Base-by-base conservation (phyloP, 495 filamentous ascomycete genomes). In the Penicillium robsamsonii region DNA sequence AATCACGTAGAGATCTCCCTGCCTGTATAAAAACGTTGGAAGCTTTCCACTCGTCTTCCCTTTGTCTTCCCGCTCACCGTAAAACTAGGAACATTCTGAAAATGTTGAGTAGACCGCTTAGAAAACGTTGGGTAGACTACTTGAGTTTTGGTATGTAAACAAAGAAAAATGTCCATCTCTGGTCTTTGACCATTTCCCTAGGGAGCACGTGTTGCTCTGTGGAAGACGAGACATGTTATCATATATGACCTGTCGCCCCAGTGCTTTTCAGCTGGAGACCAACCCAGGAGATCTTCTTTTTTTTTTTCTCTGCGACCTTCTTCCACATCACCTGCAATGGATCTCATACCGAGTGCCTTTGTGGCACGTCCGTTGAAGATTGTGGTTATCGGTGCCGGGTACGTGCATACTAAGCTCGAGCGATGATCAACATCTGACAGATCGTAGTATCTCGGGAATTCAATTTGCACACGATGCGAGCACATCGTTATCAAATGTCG, bases 371-470 rank as follows among this genome's bases (percentile, higher is more conserved):
- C 22, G 11, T 24, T 83, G 25, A 72, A 72, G 31, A 76, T 84
- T 18, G 78, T 80, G 30, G 77, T 82, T 44, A 80, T 86, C 48
- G 84, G 84, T 6, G 84, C 82, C 48, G 84, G 83, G 70, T 85
- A 22, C 67, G 78, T 40, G 33, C 7, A 50, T n/a, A 74, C 76
- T 9, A 79, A 77, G 9, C 77, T 81, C 56, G 64, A 81, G 40
- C 71, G 83, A 30, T 15, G 12, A 11, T 11, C 8, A 12, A 12
- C 8, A 5, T 31, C 38, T 44, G 11, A 33, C 38, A 22, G 7
- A 50, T 27, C n/a, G 8, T 17, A 56, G 46, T n/a, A 44, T 56
- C 15, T 56, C 54, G 12, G 46, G 45, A 2, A 56, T 56, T 22
- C 46, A 56, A 18, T 50, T 56, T 15, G 50, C 50, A 15, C 50